Conservation (phyloP, 441 rosid species). For the Arabidopsis lyrata region DNA sequence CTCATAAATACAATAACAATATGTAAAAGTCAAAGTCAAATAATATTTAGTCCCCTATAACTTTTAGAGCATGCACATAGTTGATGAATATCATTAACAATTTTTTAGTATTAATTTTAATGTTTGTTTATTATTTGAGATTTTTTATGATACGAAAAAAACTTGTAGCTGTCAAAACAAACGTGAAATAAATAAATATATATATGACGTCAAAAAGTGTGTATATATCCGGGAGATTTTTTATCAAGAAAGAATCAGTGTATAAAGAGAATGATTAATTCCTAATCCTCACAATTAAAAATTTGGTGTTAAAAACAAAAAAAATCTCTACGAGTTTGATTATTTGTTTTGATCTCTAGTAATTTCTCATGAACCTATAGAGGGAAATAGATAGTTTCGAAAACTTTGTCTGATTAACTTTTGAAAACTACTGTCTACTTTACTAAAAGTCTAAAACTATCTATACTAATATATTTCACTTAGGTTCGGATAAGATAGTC, state of each 20-base stretch:
- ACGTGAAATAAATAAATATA: not conserved
- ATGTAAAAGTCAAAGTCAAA: constrained; percentile 31
- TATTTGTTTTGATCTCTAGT: not conserved
- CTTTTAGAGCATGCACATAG: no score
- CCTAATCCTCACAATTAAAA: not conserved
- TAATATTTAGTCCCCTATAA: constrained; percentile 5
- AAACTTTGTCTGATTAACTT: not conserved
- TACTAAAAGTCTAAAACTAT: no score
- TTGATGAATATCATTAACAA: no score
- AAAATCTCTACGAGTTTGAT: not conserved
- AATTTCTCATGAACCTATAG: not conserved
- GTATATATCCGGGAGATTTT: not conserved
- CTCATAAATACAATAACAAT: not conserved
- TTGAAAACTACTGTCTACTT: not conserved
- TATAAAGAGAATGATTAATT: not conserved
- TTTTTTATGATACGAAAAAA: no score
- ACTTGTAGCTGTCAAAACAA: no score
- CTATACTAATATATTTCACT: not conserved
- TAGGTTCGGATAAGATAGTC: not conserved
- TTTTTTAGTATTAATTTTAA: no score
- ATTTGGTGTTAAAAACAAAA: not conserved
- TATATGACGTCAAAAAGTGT: not conserved
- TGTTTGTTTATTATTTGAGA: no score
- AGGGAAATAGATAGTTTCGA: not conserved
- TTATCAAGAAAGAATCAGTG: not conserved